Evolutionary conservation across 202 grass and related monocot species (phyloP).

Genomic region (Carex arenaria): DNA sequence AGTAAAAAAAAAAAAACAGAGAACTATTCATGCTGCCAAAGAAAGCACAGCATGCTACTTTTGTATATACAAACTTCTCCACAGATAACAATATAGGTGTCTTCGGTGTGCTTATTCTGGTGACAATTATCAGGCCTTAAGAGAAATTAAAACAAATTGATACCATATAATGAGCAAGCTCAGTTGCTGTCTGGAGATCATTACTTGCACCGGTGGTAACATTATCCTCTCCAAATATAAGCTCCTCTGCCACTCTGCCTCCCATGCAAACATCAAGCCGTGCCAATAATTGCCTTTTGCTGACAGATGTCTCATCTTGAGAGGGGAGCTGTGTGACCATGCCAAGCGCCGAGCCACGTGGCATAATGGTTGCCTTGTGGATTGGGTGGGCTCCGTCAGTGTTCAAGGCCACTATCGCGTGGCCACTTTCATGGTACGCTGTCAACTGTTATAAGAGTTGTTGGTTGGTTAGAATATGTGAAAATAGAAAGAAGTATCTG

Average conservation of each 20-base stretch:
- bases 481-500: not conserved
- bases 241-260: conserved; percentile 91
- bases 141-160: conserved; percentile 25
- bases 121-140: conserved; percentile 16
- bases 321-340: conserved; percentile 98
- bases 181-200: conserved; percentile 89
- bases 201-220: conserved; percentile 93
- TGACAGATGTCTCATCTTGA: conserved; percentile 97
- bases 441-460: conserved; percentile 53
- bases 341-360: conserved; percentile 88
- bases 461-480: conserved; percentile 7
- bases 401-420: conserved; percentile 95
- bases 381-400: conserved; percentile 85
- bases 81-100: not conserved
- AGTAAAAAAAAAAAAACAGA: not conserved
- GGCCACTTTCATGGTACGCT: conserved; percentile 98
- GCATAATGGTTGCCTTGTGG: conserved; percentile 97
- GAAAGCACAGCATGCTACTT: not conserved
- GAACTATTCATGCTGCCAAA: not conserved
- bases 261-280: conserved; percentile 99
- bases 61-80: not conserved
- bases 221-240: conserved; percentile 97
- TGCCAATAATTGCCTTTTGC: conserved; percentile 93
- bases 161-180: conserved; percentile 99
- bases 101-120: not conserved